A percentile compares a stretch with the other conserved stretches of the same genome.
These are phyloP conservation scores for Globisporangium cederbergense DNA, from an alignment of 352 stramenopile species.

Conservation along the genomic window DNA sequence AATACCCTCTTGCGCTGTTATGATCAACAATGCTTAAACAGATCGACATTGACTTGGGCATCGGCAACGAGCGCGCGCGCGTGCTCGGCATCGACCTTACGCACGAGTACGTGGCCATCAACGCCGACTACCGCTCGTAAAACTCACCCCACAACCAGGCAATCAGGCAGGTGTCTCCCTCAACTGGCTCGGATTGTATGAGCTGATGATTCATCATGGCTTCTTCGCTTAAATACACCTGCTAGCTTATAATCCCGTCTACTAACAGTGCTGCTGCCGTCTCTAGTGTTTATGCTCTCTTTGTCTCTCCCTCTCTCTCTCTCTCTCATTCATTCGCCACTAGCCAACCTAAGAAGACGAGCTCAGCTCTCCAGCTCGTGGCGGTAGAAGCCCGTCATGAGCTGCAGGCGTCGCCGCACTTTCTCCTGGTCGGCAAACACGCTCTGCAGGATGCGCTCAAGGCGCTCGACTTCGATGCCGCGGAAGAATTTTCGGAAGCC, in stretches of 20 bases:
- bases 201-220: background rate
- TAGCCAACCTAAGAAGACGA: background rate
- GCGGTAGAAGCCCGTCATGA: constrained; percentile 62
- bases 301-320: background rate
- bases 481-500: constrained; percentile 66
- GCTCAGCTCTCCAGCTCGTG: constrained; percentile 18
- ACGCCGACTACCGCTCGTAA: constrained; percentile 98
- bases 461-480: constrained; percentile 46
- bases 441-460: constrained; percentile 44
- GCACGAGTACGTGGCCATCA: constrained; percentile 98
- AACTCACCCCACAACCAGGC: background rate
- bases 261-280: background rate
- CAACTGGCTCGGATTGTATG: background rate
- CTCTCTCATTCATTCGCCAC: constrained; percentile 2
- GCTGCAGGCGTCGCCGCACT: constrained; percentile 53
- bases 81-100: constrained; percentile 97
- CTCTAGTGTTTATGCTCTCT: background rate
- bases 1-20: background rate
- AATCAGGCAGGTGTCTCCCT: background rate
- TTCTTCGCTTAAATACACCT: constrained; percentile 8
- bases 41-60: constrained; percentile 94
- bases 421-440: constrained; percentile 55
- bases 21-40: constrained; percentile 12
- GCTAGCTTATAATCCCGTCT: background rate
- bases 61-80: constrained; percentile 72